Evolutionary conservation across 371 early-diverging fungal species (phyloP).

Genomic region (Batkoa obscura): DNA sequence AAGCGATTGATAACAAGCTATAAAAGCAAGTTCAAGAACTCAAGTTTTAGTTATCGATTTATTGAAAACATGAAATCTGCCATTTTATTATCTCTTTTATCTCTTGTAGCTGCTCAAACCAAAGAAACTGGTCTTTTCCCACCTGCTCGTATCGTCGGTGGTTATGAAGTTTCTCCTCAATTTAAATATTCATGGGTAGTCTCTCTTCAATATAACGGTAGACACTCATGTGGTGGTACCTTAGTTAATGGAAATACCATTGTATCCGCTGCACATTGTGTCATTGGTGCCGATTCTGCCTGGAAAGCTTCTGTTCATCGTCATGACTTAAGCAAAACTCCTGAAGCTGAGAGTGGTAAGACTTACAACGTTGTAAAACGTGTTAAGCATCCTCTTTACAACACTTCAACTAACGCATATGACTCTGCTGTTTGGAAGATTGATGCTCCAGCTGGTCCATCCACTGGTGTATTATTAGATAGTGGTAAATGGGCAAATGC

Average conservation of each 20-base stretch:
- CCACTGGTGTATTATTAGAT: neutral
- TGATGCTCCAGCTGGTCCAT: neutral
- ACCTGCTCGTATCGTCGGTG: conserved; percentile 9
- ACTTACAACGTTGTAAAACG: neutral
- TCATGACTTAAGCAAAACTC: neutral
- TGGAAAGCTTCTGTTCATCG: neutral
- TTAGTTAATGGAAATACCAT: neutral
- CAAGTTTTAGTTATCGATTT: no score
- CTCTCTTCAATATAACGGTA: neutral
- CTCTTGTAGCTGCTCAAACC: neutral
- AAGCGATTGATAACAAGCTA: no score
- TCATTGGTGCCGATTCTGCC: neutral
- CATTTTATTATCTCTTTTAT: neutral
- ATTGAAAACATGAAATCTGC: neutral
- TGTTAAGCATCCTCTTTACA: neutral
- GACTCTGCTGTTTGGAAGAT: neutral
- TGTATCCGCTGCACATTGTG: conserved; percentile 4
- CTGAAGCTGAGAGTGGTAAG: neutral
- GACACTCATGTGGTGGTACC: conserved; percentile 4
- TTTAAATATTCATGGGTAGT: conserved; percentile 1
- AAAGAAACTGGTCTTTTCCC: neutral
- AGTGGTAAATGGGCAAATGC: neutral
- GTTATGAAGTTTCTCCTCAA: neutral
- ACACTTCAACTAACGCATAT: neutral
- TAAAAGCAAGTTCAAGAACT: no score